Evolutionary conservation across 148 eudicot species (phyloP), one percentile per base, ranked within the genome.

Genomic region (Diospyros kaki): DNA sequence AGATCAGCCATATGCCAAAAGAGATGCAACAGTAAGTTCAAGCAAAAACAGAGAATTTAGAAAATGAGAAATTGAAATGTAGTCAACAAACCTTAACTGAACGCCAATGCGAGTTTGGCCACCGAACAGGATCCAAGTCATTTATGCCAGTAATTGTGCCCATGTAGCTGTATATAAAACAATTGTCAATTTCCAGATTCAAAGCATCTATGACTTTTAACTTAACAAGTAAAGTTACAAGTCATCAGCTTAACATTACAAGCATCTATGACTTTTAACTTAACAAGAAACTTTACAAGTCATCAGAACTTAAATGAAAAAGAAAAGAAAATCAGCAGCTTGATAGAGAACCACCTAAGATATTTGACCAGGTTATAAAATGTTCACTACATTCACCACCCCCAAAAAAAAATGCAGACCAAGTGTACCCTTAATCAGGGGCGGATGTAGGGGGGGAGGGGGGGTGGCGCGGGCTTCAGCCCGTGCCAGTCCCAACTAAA

Each of bases 51-150:
- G 4, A 13, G 15, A 15, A 10, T 13, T 2, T 5, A 56, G 8
- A 13, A 56, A 13, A 13, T 6, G 9, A 1, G 60, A 56, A 56
- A 13, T 56, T 56, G 56, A 53, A 40, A 1, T 42, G 50, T 9
- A 15, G 28, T 52, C 5, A 15, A 76, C 74, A 14, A 79, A 91
- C 96, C 93, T 91, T 91, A 66, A 91, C 96, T 9, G 93, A 91
- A 55, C 93, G 91, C 96, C 96, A 91, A 83, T 89, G 88, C 54
- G 93, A 91, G 66, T 84, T 89, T 66, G 89, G 86, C 95, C 95
- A 90, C 51, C 86, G 84, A 77, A 81, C 86, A 71, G 89, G 81
- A 88, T 88, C 95, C 82, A 86, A 75, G 74, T 89, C 89, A 72
- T 91, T 80, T 71, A 91, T 86, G 66, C 93, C 96, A 42, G 91